Evolutionary conservation across 441 rosid species (phyloP).

Genomic region (Melastoma candidum): DNA sequence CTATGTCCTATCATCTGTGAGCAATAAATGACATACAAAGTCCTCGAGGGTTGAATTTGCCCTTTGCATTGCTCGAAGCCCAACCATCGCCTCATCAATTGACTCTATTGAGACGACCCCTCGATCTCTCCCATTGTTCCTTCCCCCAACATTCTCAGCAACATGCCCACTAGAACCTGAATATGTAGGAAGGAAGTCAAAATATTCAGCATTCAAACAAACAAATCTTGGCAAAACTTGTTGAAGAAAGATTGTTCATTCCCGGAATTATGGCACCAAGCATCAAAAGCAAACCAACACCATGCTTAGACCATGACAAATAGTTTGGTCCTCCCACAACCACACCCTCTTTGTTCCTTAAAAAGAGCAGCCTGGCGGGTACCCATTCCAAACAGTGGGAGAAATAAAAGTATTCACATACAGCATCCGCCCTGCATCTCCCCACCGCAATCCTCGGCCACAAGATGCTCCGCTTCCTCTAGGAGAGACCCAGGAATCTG

Average conservation of each 20-base stretch:
- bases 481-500: conserved; percentile 49
- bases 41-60: conserved; percentile 88
- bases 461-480: conserved; percentile 39
- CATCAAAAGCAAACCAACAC: too few species aligned
- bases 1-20: not conserved
- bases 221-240: too few species aligned
- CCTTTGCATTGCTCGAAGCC: conserved; percentile 69
- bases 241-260: too few species aligned
- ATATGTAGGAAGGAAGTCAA: too few species aligned
- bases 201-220: too few species aligned
- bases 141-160: conserved; percentile 4
- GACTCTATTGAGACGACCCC: conserved; percentile 10
- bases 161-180: conserved; percentile 2
- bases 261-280: too few species aligned
- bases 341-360: too few species aligned
- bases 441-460: conserved; percentile 6
- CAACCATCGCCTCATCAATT: conserved; percentile 34
- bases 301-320: too few species aligned
- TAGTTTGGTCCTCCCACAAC: too few species aligned
- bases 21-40: conserved; percentile 39
- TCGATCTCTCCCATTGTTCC: conserved; percentile 8
- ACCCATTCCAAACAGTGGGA: too few species aligned
- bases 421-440: conserved; percentile 3
- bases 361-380: too few species aligned
- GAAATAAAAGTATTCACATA: not conserved